These are phyloP conservation scores for Acanthamoeba culbertsoni DNA, from an alignment of 208 protist species.

Conservation along the genomic window DNA sequence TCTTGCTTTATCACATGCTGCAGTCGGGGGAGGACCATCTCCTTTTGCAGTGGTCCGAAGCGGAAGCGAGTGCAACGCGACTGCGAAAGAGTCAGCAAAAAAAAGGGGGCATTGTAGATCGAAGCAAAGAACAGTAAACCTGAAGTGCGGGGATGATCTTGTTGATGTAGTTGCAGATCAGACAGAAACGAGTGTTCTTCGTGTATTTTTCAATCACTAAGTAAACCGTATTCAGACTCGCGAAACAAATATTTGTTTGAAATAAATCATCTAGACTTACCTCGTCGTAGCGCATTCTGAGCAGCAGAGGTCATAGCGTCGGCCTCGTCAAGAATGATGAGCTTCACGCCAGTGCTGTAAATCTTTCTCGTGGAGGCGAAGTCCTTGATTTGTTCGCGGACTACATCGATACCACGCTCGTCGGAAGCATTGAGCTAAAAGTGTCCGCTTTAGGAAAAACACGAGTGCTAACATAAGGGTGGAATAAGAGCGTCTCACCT, in stretches of 20 bases:
- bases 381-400: slow-evolving; percentile 96
- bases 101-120: not conserved
- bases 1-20: slow-evolving; percentile 88
- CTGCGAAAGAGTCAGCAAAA: not conserved
- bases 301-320: slow-evolving; percentile 98
- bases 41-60: slow-evolving; percentile 92
- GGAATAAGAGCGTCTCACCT: slow-evolving; percentile 79
- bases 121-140: slow-evolving; percentile 39
- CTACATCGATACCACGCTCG: slow-evolving; percentile 98
- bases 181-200: slow-evolving; percentile 96
- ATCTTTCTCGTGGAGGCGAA: slow-evolving; percentile 97
- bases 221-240: slow-evolving; percentile 10
- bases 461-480: slow-evolving; percentile 63
- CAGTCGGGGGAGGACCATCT: slow-evolving; percentile 88
- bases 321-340: slow-evolving; percentile 99
- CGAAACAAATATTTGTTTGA: too few relatives aligned
- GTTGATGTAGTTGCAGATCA: slow-evolving; percentile 98
- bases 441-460: too few relatives aligned
- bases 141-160: slow-evolving; percentile 81
- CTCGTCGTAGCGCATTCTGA: slow-evolving; percentile 96
- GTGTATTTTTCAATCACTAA: slow-evolving; percentile 98
- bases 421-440: slow-evolving; percentile 98
- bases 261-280: slow-evolving; percentile 54
- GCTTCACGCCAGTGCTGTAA: slow-evolving; percentile 90
- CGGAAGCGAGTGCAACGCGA: slow-evolving; percentile 98